Evolutionary conservation across 1,284 basidiomycete genomes (phyloP), one percentile per base, ranked within the genome.

Genomic region (Albatrellus sp.): DNA sequence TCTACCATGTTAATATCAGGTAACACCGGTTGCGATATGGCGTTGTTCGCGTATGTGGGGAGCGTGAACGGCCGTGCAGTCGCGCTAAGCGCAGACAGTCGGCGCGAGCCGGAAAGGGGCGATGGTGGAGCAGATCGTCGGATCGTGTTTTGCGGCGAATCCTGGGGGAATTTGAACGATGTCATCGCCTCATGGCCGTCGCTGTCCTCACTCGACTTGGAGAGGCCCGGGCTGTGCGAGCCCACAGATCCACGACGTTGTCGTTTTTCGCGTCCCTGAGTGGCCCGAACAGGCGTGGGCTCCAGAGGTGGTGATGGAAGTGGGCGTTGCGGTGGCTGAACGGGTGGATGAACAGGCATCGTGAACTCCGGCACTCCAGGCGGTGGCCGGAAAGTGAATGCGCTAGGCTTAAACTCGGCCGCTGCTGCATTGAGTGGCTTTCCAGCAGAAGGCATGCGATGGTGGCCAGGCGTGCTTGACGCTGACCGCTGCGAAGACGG

Each of bases 251-350:
- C 68, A 32, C 72, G 68, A 19, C 80, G 71, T 48, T 73, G 78
- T 49, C 84, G 70, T 62, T 89, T 89, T 61, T 89, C 85, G 43
- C 83, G 66, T 20, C 84, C 84, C 59, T 87, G 83, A 1, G 54
- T 46, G 2, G 62, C 63, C 1, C 70, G 60, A 12, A 47, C 48
- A 11, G 62, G 54, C 7, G 54, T 55, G 7, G 54, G 29, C 29
- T 57, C 50, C n/a, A 52, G 50, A 12, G 58, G 56, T 1, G 58
- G 55, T 2, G 62, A 54, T 2, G 69, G 63, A 10, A 60, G 57
- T 3, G 64, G 62, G 3, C 66, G 54, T 11, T 63, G 54, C 3
- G 56, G 56, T 5, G 46, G 20, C 31, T 13, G 41, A 13, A 5
- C 17, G 45, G 13, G 36, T 13, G 11, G 45, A 34, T 37, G 43